A percentile compares a stretch with the other conserved stretches of the same genome.
Conservation (phyloP, 2,329 filamentous ascomycete genomes). For the Leptoxyphium fumago region DNA sequence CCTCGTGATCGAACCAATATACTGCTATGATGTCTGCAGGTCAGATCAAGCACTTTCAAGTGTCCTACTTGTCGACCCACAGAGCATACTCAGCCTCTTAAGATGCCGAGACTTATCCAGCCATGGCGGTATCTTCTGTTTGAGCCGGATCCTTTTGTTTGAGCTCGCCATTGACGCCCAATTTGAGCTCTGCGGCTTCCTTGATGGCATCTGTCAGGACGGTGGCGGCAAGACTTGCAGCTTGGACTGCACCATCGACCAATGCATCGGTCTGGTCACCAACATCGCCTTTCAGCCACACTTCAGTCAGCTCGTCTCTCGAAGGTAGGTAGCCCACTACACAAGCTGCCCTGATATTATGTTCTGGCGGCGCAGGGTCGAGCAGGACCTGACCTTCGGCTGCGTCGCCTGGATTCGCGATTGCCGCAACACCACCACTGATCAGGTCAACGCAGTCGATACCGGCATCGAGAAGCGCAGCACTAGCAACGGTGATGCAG, state of each 20-base stretch:
- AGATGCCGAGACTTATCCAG: too few relatives aligned
- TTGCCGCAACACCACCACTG: constrained; percentile 73
- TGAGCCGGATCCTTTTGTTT: background rate
- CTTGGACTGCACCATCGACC: constrained; percentile 49
- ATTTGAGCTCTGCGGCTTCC: constrained; percentile 33
- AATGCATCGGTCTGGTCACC: constrained; percentile 36
- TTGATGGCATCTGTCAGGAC: constrained; percentile 48
- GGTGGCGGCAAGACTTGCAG: constrained; percentile 42
- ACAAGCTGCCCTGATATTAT: constrained; percentile 64
- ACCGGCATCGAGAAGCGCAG: constrained; percentile 82
- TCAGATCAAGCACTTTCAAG: too few relatives aligned
- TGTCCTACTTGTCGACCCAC: too few relatives aligned
- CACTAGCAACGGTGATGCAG: constrained; percentile 85
- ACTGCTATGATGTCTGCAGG: too few relatives aligned
- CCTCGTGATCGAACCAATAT: too few relatives aligned
- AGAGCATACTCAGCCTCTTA: too few relatives aligned
- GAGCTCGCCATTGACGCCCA: background rate
- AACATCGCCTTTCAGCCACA: constrained; percentile 76
- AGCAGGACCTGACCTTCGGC: constrained; percentile 42
- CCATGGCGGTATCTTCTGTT: too few relatives aligned
- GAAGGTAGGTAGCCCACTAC: constrained; percentile 79
- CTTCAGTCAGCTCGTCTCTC: constrained; percentile 80
- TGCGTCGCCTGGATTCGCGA: constrained; percentile 37
- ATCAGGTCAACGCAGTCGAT: constrained; percentile 92
- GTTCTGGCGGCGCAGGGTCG: constrained; percentile 69